phyloP scores from a whole-genome alignment of 1,284 basidiomycete genomes.

The Sparassis latifolia region DNA sequence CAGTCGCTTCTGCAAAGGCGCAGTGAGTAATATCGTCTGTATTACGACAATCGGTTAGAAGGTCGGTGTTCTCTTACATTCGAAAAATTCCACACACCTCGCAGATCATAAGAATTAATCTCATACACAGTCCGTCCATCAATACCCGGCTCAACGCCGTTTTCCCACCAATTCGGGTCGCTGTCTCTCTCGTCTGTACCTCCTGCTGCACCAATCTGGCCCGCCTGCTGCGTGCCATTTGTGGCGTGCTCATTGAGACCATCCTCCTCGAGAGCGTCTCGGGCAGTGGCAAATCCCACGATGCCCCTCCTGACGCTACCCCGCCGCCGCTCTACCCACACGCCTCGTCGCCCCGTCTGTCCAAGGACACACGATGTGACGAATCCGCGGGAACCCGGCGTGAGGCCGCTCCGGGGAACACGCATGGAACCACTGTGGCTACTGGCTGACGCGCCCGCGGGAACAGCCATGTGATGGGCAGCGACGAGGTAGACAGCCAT shows the following conservation, averaged over 20 bases:
- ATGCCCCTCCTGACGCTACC: conserved; percentile 32
- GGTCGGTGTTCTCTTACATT: background rate
- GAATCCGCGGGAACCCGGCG: conserved; percentile 29
- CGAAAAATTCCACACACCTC: conserved; percentile 29
- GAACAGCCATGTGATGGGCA: conserved; percentile 21
- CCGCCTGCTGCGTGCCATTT: background rate
- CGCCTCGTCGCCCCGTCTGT: conserved; percentile 36
- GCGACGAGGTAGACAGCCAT: conserved; percentile 27
- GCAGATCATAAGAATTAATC: conserved; percentile 40
- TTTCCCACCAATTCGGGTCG: conserved; percentile 2
- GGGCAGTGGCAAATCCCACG: conserved; percentile 25
- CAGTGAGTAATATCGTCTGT: conserved; percentile 42
- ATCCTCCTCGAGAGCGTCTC: background rate
- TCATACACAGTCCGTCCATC: conserved; percentile 33
- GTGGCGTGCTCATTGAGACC: background rate
- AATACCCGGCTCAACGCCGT: conserved; percentile 7
- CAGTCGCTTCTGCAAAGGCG: conserved; percentile 40
- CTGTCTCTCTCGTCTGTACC: background rate
- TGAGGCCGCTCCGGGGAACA: conserved; percentile 14
- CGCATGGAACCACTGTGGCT: background rate
- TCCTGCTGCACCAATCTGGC: background rate
- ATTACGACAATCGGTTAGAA: background rate
- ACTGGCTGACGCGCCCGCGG: conserved; percentile 4
- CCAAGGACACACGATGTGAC: conserved; percentile 41
- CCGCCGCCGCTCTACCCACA: conserved; percentile 44